Percentiles rank a stretch among this genome's conserved stretches.
Conservation (phyloP, 2,329 filamentous ascomycete genomes). For the Ophiostoma australiae region DNA sequence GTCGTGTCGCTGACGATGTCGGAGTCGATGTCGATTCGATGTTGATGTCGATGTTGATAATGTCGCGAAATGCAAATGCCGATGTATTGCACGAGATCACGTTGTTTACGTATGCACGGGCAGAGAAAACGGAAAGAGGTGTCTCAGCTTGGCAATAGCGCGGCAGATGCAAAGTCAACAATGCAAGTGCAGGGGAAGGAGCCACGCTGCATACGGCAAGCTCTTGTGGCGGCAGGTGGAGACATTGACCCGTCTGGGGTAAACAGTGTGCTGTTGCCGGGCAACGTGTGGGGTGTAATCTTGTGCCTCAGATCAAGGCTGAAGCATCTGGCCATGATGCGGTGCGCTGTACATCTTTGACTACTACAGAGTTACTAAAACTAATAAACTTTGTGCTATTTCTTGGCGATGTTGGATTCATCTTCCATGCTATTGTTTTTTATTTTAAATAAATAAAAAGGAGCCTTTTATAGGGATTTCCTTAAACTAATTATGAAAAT, state of each 20-base stretch:
- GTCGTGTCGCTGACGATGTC: not conserved
- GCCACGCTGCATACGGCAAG: not conserved
- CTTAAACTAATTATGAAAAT: too few species aligned
- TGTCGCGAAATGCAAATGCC: not conserved
- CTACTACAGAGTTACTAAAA: too few species aligned
- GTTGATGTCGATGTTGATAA: not conserved
- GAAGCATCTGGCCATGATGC: not conserved
- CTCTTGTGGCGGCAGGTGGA: constrained; percentile 23
- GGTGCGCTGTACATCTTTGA: too few species aligned
- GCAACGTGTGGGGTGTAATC: constrained; percentile 20
- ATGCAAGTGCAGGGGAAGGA: constrained; percentile 9
- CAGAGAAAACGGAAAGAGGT: constrained; percentile 14
- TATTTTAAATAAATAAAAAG: too few species aligned
- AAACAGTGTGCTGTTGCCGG: constrained; percentile 25
- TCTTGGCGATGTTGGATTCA: too few species aligned
- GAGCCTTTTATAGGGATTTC: too few species aligned
- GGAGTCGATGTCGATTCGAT: not conserved
- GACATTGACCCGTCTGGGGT: constrained; percentile 20
- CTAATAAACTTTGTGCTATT: too few species aligned
- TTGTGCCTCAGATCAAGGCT: not conserved
- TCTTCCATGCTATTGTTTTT: too few species aligned
- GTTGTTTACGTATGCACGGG: constrained; percentile 12
- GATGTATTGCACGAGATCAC: not conserved
- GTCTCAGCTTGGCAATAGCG: constrained; percentile 8
- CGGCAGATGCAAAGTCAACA: constrained; percentile 16